Conservation (phyloP, 768 basidiomycete species). For the Xerocomus spinulosus region DNA sequence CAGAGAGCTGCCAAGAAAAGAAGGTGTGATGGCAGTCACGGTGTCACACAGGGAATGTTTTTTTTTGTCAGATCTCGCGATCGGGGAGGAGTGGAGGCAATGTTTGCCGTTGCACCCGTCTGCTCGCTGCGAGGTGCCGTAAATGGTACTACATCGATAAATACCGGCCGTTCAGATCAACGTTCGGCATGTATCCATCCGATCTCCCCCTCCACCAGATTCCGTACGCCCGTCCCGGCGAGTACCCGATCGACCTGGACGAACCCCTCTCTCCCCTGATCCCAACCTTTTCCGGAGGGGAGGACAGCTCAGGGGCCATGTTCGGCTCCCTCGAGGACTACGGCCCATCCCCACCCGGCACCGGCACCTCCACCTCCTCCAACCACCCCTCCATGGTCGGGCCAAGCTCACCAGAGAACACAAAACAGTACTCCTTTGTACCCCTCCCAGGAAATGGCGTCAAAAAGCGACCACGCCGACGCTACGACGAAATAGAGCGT, state of each 20-base stretch:
- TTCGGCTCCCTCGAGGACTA: constrained; percentile 51
- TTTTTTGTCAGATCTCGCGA: constrained; percentile 1
- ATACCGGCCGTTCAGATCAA: too few species aligned
- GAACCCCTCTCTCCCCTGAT: constrained; percentile 54
- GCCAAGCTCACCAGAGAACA: constrained; percentile 37
- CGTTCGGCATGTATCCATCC: constrained; percentile 40
- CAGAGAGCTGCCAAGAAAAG: constrained; percentile 12
- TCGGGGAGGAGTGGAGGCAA: neutral
- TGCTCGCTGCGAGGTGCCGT: neutral
- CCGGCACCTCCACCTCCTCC: constrained; percentile 56
- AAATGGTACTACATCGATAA: too few species aligned
- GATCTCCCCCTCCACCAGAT: too few species aligned
- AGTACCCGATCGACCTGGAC: constrained; percentile 36
- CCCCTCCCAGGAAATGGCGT: constrained; percentile 76
- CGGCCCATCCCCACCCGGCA: constrained; percentile 58
- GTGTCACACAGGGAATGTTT: constrained; percentile 16
- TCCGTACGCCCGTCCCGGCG: too few species aligned
- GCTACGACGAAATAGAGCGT: constrained; percentile 94
- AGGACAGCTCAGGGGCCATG: constrained; percentile 29
- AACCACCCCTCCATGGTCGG: constrained; percentile 27
- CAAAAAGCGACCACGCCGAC: constrained; percentile 77
- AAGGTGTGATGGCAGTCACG: constrained; percentile 8
- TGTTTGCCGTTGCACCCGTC: too few species aligned
- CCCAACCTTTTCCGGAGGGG: constrained; percentile 46
- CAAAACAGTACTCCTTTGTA: constrained; percentile 80